Percentiles rank a stretch among this genome's conserved stretches.
These are phyloP conservation scores for Phytopythium oedochilum DNA, from an alignment of 352 stramenopile species.

Conservation along the genomic window DNA sequence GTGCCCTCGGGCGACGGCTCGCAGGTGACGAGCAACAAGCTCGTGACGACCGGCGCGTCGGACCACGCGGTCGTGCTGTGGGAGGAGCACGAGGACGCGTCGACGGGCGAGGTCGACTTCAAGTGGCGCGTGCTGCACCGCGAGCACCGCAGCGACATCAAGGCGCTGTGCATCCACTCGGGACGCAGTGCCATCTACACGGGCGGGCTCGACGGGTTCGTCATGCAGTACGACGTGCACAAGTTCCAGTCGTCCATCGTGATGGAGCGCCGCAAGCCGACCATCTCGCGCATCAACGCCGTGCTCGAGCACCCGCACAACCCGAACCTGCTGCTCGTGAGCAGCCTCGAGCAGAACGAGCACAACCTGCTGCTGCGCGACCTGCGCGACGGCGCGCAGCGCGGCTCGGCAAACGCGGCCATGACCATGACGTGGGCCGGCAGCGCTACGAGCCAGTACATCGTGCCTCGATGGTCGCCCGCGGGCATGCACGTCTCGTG, in stretches of 20 bases:
- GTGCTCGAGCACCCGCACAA: conserved; percentile 83
- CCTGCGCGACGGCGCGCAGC: conserved; percentile 48
- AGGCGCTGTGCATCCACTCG: conserved; percentile 74
- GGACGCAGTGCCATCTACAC: conserved; percentile 60
- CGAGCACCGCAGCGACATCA: conserved; percentile 75
- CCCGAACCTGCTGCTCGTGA: conserved; percentile 72
- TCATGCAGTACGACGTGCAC: conserved; percentile 73
- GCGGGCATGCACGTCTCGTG: conserved; percentile 67
- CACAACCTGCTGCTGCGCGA: conserved; percentile 78
- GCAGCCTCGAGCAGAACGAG: conserved; percentile 52
- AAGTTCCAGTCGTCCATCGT: conserved; percentile 28
- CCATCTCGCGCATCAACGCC: conserved; percentile 81
- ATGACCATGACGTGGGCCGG: conserved; percentile 73
- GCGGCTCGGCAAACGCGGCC: conserved; percentile 6
- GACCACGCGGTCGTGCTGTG: conserved; percentile 76
- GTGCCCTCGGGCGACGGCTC: conserved; percentile 46
- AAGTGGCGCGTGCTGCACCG: conserved; percentile 69
- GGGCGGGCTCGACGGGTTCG: conserved; percentile 60
- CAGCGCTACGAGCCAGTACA: conserved; percentile 77
- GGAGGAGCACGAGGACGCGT: conserved; percentile 47
- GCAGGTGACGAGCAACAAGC: conserved; percentile 30
- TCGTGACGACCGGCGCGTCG: conserved; percentile 66
- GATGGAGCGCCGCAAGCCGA: conserved; percentile 70
- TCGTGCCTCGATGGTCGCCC: conserved; percentile 77
- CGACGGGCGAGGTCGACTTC: conserved; percentile 29